Percentiles rank a stretch among this genome's conserved stretches.
These are phyloP conservation scores for Aspergillus sp. DNA, from an alignment of 2,329 filamentous ascomycete genomes.

Conservation along the genomic window DNA sequence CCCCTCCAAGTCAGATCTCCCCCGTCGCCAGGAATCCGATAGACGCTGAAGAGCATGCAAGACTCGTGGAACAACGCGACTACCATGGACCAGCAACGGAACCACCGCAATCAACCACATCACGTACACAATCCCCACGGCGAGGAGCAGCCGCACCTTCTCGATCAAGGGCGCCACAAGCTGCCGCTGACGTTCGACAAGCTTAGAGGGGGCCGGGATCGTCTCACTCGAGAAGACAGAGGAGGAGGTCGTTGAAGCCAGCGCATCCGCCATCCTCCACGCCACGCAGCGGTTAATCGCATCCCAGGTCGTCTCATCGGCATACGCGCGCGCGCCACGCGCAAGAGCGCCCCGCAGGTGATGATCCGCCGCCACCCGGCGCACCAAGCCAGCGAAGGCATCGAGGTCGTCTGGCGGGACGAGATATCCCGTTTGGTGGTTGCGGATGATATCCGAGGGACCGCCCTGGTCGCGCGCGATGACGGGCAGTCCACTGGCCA, in stretches of 20 bases:
- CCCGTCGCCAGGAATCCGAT: no score
- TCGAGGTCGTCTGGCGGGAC: slow-evolving; percentile 53
- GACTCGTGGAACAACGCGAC: slow-evolving; percentile 16
- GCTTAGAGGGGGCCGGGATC: no score
- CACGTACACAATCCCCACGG: slow-evolving; percentile 25
- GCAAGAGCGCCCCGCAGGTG: slow-evolving; percentile 41
- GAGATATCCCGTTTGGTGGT: slow-evolving; percentile 54
- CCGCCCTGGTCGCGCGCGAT: slow-evolving; percentile 62
- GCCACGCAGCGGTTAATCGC: slow-evolving; percentile 64
- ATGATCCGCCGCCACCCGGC: slow-evolving; percentile 42
- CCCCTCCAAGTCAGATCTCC: no score
- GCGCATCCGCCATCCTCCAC: slow-evolving; percentile 50
- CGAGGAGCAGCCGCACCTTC: slow-evolving; percentile 18
- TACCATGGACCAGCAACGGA: slow-evolving; percentile 30
- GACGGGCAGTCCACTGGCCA: slow-evolving; percentile 63
- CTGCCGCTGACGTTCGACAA: no score
- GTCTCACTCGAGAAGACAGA: background rate
- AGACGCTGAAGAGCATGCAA: no score
- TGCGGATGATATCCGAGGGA: slow-evolving; percentile 57
- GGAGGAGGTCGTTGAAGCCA: slow-evolving; percentile 10
- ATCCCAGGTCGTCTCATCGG: slow-evolving; percentile 60
- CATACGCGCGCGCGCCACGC: slow-evolving; percentile 45
- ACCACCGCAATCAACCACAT: slow-evolving; percentile 33
- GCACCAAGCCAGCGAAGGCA: slow-evolving; percentile 48
- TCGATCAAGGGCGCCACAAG: slow-evolving; percentile 12